Evolutionary conservation across 73 alveolate genomes (phyloP).

Genomic region (Paramecium pentaurelia): DNA sequence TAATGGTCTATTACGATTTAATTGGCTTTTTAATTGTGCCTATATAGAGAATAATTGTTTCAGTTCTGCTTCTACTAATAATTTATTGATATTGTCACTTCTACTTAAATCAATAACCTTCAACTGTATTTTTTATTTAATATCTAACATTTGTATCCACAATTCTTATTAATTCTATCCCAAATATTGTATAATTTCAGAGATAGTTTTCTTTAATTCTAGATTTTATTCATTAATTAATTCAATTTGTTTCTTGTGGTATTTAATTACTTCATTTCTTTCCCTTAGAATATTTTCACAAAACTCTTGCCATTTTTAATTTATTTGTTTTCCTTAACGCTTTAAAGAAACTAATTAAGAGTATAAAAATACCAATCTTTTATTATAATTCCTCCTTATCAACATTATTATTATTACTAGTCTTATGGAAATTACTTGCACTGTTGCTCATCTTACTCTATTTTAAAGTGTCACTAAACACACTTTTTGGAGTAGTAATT

Average conservation of each 20-base stretch:
- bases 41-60: neutral
- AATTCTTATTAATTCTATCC: neutral
- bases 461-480: conserved; percentile 14
- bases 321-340: neutral
- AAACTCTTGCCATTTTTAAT: conserved; percentile 31
- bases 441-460: conserved; percentile 20
- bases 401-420: neutral
- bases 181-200: neutral
- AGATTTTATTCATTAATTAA: neutral
- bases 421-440: neutral
- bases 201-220: neutral
- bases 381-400: neutral
- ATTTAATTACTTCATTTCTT: neutral
- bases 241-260: neutral
- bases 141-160: conserved; percentile 1
- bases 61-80: neutral
- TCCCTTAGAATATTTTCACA: conserved; percentile 28
- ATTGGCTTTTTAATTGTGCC: neutral
- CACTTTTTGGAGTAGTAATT: neutral
- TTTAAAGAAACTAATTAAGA: neutral
- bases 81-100: neutral
- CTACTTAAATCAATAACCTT: neutral
- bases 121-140: neutral
- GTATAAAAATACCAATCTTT: neutral
- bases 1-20: neutral